A percentile compares a stretch with the other conserved stretches of the same genome.
Evolutionary conservation across 2,329 filamentous ascomycete species (phyloP).

Genomic region (Bimuria novae-zelandiae): DNA sequence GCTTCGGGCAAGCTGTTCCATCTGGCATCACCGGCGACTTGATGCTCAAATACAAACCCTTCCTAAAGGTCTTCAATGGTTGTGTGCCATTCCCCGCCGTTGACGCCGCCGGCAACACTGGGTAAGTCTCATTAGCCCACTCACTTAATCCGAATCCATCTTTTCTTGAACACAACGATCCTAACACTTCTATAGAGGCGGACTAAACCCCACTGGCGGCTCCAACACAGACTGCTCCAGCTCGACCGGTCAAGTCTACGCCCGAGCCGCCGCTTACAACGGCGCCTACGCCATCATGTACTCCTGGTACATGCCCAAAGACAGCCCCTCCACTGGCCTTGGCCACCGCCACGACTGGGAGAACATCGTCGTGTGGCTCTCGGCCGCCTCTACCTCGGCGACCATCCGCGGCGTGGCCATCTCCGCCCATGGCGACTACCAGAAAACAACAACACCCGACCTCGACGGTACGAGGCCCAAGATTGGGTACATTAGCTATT

Average conservation of each 20-base stretch:
- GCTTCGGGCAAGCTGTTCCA: constrained; percentile 60
- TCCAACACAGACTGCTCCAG: constrained; percentile 48
- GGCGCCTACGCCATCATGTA: constrained; percentile 57
- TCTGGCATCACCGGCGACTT: constrained; percentile 52
- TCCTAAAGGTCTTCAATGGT: constrained; percentile 60
- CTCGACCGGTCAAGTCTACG: constrained; percentile 58
- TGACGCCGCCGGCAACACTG: constrained; percentile 60
- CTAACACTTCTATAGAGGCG: constrained; percentile 47
- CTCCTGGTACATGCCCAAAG: constrained; percentile 58
- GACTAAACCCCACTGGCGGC: constrained; percentile 49
- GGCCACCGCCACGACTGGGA: constrained; percentile 64
- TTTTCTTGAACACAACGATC: too few species aligned
- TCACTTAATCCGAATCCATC: not conserved
- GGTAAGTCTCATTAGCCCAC: constrained; percentile 46
- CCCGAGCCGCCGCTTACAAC: constrained; percentile 49
- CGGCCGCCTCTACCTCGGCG: constrained; percentile 44
- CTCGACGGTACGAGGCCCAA: constrained; percentile 51
- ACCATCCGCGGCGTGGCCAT: constrained; percentile 57
- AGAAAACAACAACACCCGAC: constrained; percentile 47
- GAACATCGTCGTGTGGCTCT: constrained; percentile 59
- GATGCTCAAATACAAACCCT: constrained; percentile 62
- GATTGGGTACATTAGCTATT: constrained; percentile 56
- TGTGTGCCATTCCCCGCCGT: constrained; percentile 68
- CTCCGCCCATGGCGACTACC: constrained; percentile 57
- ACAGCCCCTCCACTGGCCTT: constrained; percentile 49